Evolutionary conservation across 2,329 filamentous ascomycete species (phyloP), one percentile per base, ranked within the genome.

Genomic region (Plectosphaerella plurivora): DNA sequence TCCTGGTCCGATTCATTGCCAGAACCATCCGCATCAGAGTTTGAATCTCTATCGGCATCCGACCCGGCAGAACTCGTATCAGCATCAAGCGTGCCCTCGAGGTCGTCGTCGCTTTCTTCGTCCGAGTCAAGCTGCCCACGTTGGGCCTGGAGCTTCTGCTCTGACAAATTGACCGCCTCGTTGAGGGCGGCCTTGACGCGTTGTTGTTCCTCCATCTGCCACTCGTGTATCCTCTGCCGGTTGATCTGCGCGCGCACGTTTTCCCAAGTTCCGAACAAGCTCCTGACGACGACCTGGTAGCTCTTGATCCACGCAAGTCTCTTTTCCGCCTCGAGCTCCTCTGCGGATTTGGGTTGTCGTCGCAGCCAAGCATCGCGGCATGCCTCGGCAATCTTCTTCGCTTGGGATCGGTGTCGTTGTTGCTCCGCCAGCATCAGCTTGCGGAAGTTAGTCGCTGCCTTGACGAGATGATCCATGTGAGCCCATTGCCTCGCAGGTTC

Each of bases 391-490:
- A 95, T 69, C 50, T 83, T 83, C 67, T 91, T 96, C 1, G 93
- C 93, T 3, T 80, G 76, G n/a, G 81, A 76, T 36, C 83, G 83
- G 68, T 97, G 93, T 12, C 86, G 79, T 57, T 83, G 82, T 60
- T 91, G 88, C 67, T 99, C 94, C 53, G 84, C 82, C 3, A 86
- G 71, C 72, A 97, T 82, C 36, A 97, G 76, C 61, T 85, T 88
- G 47, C 89, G 84, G 60, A 97, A 93, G 60, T 92, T 87, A 12
- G 87, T 65, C 53, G 88, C 86, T 55, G 96, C 92, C 46, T 86
- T 86, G 45, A 88, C 77, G 50, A 97, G 78, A 65, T 97, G 89
- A 63, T 97, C 92, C 63, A 84, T 81, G 60, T 95, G 91, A n/a
- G 88, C 85, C 76, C 90, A 97, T 62, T 94, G 90, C 50, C 81